Base-by-base conservation (phyloP, 345 rosid genomes). In the Salix brachista region DNA sequence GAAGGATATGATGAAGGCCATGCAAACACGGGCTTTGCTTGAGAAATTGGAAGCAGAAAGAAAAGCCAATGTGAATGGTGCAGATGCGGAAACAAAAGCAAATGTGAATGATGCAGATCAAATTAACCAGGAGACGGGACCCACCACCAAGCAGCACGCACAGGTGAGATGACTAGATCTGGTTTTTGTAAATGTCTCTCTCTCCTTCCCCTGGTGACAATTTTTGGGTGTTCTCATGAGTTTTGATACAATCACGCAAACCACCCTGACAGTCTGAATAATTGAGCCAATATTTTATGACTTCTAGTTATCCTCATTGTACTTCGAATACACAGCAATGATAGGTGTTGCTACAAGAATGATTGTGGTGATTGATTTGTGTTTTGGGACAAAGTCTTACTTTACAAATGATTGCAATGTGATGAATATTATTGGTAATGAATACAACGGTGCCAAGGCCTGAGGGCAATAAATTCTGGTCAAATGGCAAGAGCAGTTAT, bases 1-100 rank as follows among this genome's bases (percentile, higher is more conserved):
- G 97, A 88, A 82, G 71, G 87, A 87, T 76, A 87, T 90, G 98
- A 77, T 90, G 88, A 75, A 67, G 34, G 76, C 91, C 25, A 84
- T 94, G 89, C 93, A 91, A 72, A 73, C 79, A 69, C 88, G 89
- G 75, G 85, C 93, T 52, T 69, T 91, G 80, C 77, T 85, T 34
- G 91, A 91, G 71, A 19, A 16, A n/a, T 5, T 39, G 83, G 86
- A 81, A 74, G 88, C 81, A 80, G 86, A 87, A 78, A 90, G 77
- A 79, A 70, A 62, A 5, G 87, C 87, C 37, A 83, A 23, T 16
- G 25, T 14, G 21, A 78, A 61, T n/a, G 56, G 41, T 62, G 67
- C 75, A 48, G 83, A 81, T 21, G 41, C 88, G 14, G 89, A 87
- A 78, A 90, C 75, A 79, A 70, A 62, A 5, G 87, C 87, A 46